Conservation (phyloP, 192 early-diverging fungal species). For the Coemansia sp. region DNA sequence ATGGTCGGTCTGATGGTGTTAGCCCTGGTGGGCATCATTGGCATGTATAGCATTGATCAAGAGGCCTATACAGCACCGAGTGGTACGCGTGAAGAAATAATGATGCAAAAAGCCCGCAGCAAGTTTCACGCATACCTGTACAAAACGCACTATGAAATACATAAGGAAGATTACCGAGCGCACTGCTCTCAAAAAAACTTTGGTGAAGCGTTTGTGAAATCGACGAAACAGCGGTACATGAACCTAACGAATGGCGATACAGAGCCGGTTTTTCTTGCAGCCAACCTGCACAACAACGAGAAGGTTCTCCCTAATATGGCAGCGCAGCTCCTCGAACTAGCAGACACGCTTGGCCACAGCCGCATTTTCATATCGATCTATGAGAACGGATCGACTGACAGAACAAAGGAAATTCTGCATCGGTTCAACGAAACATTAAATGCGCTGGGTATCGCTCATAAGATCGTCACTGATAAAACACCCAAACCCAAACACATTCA, state of each 20-base stretch:
- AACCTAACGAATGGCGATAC: neutral
- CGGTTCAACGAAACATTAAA: slow-evolving; percentile 12
- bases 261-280: slow-evolving; percentile 27
- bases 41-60: neutral
- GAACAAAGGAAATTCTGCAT: slow-evolving; percentile 36
- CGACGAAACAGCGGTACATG: slow-evolving; percentile 15
- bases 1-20: neutral
- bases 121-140: neutral
- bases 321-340: slow-evolving; percentile 26
- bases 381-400: slow-evolving; percentile 51
- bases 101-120: neutral
- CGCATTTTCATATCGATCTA: slow-evolving; percentile 48
- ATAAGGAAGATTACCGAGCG: neutral
- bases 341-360: slow-evolving; percentile 28
- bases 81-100: neutral
- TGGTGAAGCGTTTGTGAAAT: slow-evolving; percentile 3
- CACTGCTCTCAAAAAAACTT: slow-evolving; percentile 12
- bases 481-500: neutral
- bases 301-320: slow-evolving; percentile 45
- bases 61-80: neutral
- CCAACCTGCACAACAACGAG: slow-evolving; percentile 48
- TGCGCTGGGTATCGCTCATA: slow-evolving; percentile 24
- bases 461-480: slow-evolving; percentile 12
- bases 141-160: neutral
- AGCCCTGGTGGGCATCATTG: neutral